These are phyloP conservation scores for Omphalotus olearius DNA, from an alignment of 1,284 basidiomycete genomes.

Conservation along the genomic window DNA sequence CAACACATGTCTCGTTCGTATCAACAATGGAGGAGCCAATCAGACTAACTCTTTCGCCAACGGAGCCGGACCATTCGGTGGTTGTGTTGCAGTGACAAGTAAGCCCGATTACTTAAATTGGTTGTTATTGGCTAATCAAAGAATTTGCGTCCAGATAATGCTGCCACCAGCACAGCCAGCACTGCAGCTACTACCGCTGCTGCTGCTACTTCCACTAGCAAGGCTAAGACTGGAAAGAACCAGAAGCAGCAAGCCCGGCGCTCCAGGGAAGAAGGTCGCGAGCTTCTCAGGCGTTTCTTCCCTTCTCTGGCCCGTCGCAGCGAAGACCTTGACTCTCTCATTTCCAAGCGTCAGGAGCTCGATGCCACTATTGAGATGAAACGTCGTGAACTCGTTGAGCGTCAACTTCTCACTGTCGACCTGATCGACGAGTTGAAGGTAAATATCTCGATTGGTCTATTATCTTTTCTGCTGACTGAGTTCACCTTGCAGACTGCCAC, in stretches of 20 bases:
- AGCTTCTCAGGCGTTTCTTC: background rate
- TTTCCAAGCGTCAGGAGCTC: slow-evolving; percentile 4
- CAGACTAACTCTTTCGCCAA: slow-evolving; percentile 17
- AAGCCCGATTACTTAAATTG: background rate
- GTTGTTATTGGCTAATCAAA: background rate
- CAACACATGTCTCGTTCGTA: slow-evolving; percentile 18
- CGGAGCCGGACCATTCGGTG: slow-evolving; percentile 22
- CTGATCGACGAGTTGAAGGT: slow-evolving; percentile 20
- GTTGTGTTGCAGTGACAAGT: slow-evolving; percentile 18
- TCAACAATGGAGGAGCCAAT: slow-evolving; percentile 19
- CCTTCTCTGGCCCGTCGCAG: background rate
- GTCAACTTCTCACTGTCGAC: slow-evolving; percentile 18
- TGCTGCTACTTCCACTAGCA: background rate
- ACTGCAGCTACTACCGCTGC: slow-evolving; percentile 1
- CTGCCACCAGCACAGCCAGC: slow-evolving; percentile 4
- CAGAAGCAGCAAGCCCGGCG: background rate
- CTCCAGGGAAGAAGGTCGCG: background rate
- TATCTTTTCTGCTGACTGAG: background rate
- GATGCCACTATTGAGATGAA: slow-evolving; percentile 8
- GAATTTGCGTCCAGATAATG: background rate
- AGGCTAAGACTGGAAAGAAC: slow-evolving; percentile 2
- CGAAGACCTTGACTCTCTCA: slow-evolving; percentile 10
- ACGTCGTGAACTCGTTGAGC: slow-evolving; percentile 15
- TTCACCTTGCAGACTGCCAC: slow-evolving; percentile 15
- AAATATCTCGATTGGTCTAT: background rate